Evolutionary conservation across 768 basidiomycete genomes (phyloP).

Genomic region (Hericium rajendrae): DNA sequence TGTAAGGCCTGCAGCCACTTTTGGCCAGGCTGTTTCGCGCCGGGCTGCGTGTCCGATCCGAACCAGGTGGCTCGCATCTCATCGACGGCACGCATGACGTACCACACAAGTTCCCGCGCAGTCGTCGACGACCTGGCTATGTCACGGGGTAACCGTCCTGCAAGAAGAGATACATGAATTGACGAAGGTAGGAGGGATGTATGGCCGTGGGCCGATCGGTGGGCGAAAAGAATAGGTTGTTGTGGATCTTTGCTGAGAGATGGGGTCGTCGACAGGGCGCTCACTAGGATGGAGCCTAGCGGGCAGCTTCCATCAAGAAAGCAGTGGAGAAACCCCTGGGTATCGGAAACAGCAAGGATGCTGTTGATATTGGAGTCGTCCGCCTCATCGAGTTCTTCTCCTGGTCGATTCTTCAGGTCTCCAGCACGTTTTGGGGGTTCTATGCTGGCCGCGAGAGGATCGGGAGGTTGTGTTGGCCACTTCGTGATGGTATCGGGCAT

Average conservation of each 20-base stretch:
- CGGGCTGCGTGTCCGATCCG: conserved; percentile 54
- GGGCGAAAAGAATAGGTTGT: conserved; percentile 39
- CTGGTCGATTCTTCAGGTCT: conserved; percentile 18
- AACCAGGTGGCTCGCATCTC: conserved; percentile 71
- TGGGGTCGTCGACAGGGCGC: conserved; percentile 17
- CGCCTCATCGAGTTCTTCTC: conserved; percentile 30
- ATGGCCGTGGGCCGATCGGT: conserved; percentile 25
- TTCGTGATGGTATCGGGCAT: conserved; percentile 50
- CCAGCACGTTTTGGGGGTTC: conserved; percentile 24
- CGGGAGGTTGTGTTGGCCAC: conserved; percentile 61
- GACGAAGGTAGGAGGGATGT: conserved; percentile 33
- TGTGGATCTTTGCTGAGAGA: conserved; percentile 39
- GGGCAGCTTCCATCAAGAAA: conserved; percentile 74
- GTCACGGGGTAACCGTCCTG: conserved; percentile 47
- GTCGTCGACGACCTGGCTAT: conserved; percentile 63
- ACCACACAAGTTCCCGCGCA: conserved; percentile 63
- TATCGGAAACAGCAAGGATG: conserved; percentile 53
- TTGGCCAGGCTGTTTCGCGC: conserved; percentile 63
- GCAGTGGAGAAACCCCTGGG: conserved; percentile 44
- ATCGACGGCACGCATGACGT: conserved; percentile 55
- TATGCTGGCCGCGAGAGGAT: conserved; percentile 53
- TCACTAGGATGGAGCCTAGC: conserved; percentile 44
- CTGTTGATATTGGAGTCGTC: conserved; percentile 49
- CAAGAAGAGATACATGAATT: conserved; percentile 50
- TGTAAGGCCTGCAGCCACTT: conserved; percentile 66